These are phyloP conservation scores for Penicillium subrubescens DNA, from an alignment of 495 filamentous ascomycete species.

Conservation along the genomic window DNA sequence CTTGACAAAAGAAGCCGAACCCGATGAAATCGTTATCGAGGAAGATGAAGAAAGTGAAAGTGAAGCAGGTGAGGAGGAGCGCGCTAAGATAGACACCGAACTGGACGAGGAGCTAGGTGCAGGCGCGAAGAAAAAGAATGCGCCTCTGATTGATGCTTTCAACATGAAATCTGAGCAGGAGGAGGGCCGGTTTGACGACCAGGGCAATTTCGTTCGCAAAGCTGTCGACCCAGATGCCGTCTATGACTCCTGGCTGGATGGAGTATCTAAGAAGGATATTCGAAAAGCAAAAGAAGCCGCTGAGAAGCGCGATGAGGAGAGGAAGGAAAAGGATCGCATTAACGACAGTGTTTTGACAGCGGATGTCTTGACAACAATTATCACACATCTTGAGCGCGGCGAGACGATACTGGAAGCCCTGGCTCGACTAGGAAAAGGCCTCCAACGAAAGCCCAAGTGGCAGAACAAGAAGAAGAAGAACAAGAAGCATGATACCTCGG, in stretches of 20 bases:
- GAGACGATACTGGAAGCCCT: conserved; percentile 91
- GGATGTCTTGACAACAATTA: conserved; percentile 73
- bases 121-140: conserved; percentile 88
- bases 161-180: conserved; percentile 91
- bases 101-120: conserved; percentile 87
- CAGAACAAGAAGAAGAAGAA: conserved; percentile 59
- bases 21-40: conserved; percentile 42
- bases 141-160: conserved; percentile 95
- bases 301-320: conserved; percentile 79
- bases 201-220: conserved; percentile 90
- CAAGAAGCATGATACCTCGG: conserved; percentile 57
- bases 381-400: conserved; percentile 71
- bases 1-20: conserved; percentile 39
- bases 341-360: conserved; percentile 75
- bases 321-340: conserved; percentile 63
- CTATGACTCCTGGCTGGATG: conserved; percentile 91
- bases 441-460: conserved; percentile 61
- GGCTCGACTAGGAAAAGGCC: conserved; percentile 72
- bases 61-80: conserved; percentile 72
- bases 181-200: conserved; percentile 87
- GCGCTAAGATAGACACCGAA: conserved; percentile 66
- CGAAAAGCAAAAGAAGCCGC: conserved; percentile 83
- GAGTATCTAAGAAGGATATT: conserved; percentile 91
- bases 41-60: conserved; percentile 60
- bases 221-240: conserved; percentile 85